Evolutionary conservation across 768 basidiomycete species (phyloP).

Genomic region (Dioszegia crocea): DNA sequence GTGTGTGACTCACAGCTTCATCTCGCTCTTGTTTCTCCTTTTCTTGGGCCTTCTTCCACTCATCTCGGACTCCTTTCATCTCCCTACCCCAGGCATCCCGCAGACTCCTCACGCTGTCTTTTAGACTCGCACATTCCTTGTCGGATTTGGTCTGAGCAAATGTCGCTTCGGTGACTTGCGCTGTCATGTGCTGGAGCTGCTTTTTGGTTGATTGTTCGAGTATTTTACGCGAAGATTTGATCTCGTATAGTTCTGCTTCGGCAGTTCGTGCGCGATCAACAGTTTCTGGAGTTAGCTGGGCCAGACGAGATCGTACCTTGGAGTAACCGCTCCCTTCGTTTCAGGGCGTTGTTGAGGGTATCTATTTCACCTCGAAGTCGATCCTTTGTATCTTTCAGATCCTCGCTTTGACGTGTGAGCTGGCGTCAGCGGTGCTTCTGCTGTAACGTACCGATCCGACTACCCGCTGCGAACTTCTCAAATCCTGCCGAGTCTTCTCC

Average conservation of each 20-base stretch:
- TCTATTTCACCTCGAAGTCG: conserved; percentile 43
- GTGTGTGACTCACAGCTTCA: conserved; percentile 35
- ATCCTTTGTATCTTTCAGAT: conserved; percentile 47
- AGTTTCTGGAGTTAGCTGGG: conserved; percentile 28
- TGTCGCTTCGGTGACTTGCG: conserved; percentile 40
- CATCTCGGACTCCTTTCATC: conserved; percentile 30
- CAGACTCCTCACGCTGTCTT: conserved; percentile 46
- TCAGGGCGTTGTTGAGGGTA: conserved; percentile 42
- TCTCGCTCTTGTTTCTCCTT: conserved; percentile 32
- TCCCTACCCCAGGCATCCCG: conserved; percentile 42
- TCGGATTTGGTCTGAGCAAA: conserved; percentile 37
- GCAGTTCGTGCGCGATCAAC: conserved; percentile 46
- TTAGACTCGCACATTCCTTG: conserved; percentile 38
- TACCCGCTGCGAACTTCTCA: conserved; percentile 25
- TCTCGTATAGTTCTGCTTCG: conserved; percentile 31
- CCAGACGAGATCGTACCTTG: conserved; percentile 25
- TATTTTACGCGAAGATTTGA: conserved; percentile 28
- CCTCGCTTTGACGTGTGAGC: conserved; percentile 46
- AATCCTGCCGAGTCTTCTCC: conserved; percentile 37
- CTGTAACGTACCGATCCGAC: conserved; percentile 28
- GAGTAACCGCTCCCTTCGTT: conserved; percentile 42
- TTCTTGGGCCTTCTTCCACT: conserved; percentile 31
- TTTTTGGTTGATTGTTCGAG: conserved; percentile 41
- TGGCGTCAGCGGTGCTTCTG: conserved; percentile 11
- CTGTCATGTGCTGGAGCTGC: conserved; percentile 27